Evolutionary conservation across 148 eudicot species (phyloP).

Genomic region (Rhododendron mucronatum): DNA sequence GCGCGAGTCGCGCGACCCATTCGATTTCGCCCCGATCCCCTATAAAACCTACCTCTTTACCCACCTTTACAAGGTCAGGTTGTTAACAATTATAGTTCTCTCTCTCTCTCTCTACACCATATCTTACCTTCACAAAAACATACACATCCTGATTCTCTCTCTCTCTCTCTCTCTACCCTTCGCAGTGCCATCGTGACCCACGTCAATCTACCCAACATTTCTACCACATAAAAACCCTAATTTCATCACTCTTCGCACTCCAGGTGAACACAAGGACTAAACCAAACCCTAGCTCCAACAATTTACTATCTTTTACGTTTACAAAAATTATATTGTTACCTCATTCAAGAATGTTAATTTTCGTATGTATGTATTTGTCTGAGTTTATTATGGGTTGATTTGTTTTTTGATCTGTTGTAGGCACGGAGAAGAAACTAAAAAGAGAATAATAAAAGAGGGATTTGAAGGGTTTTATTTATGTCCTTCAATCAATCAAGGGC

Average conservation of each 20-base stretch:
- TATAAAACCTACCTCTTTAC: too few species aligned
- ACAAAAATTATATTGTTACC: constrained; percentile 1
- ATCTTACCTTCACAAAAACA: too few species aligned
- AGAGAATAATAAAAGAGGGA: not conserved
- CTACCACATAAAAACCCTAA: constrained; percentile 4
- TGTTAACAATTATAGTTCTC: too few species aligned
- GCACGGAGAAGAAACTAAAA: constrained; percentile 5
- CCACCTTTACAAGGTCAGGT: too few species aligned
- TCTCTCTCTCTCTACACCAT: too few species aligned
- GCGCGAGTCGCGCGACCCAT: too few species aligned
- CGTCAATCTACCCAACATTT: constrained; percentile 8
- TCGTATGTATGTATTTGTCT: not conserved
- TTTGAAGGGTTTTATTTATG: constrained; percentile 60
- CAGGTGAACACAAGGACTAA: constrained; percentile 1
- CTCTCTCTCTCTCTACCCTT: too few species aligned
- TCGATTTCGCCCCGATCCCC: too few species aligned
- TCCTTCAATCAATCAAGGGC: constrained; percentile 82
- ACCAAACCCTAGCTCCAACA: not conserved
- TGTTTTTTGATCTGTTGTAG: constrained; percentile 21
- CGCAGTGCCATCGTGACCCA: too few species aligned
- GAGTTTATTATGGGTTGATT: constrained; percentile 7
- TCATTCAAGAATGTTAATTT: not conserved
- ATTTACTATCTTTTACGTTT: not conserved
- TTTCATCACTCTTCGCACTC: not conserved
- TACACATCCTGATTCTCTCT: too few species aligned